Evolutionary conservation across 1,284 basidiomycete species (phyloP), one percentile per base, ranked within the genome.

Genomic region (Apiotrichum laibachii): DNA sequence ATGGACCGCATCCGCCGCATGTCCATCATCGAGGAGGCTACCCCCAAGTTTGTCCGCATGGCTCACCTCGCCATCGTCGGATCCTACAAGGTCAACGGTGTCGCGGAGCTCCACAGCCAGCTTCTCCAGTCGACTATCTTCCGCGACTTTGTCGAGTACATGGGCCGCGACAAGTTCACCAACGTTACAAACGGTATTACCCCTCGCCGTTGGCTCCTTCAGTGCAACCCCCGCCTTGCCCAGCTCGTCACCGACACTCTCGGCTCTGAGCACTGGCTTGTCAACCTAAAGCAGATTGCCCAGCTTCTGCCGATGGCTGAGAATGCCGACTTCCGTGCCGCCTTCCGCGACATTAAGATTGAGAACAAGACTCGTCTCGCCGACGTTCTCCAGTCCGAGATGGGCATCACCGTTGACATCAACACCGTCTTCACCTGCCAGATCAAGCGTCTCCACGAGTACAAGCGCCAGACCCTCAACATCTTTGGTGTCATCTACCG

Each of bases 391-490:
- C 83, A 90, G 77, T 77, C 77, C 13, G 88, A 86, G 6, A 80
- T 94, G 22, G 90, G 91, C 16, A 63, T 82, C 61, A 84, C 76
- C 34, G 81, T 95, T 60, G 86, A 78, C 55, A 63, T 89, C 34
- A 80, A 86, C 55, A 90, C 89, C 26, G 84, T 95, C 82, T 95
- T 93, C 71, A 90, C 93, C 71, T 88, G 93, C 18, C 92, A 95
- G 78, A 89, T 92, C 72, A 95, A 94, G 84, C 86, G 89, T 53
- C 66, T 78, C 5, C 75, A 77, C 68, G 76, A 60, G 81, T 94
- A 94, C 77, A 95, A 94, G 84, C 85, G 76, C 46, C 77, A 79
- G 60, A 75, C 75, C 0, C 64, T 78, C 50, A 77, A 77, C 69
- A 71, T 79, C 62, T 76, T 78, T 52, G 90, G 89, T 58, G 88